These are phyloP conservation scores for Phaeotremella skinneri DNA, from an alignment of 768 basidiomycete species.

Conservation along the genomic window DNA sequence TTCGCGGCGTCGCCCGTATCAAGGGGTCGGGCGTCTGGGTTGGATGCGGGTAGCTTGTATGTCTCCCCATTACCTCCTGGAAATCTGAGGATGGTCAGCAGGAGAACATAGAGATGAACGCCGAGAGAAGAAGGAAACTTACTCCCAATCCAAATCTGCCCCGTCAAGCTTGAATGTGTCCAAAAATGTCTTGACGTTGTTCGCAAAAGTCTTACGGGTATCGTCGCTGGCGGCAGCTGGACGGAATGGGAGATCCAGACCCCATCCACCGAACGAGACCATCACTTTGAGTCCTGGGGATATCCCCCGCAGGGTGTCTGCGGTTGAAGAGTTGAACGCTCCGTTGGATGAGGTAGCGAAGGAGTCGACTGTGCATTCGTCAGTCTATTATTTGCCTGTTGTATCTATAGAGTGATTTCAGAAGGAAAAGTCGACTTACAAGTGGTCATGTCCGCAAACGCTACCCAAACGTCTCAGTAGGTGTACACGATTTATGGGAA, in stretches of 20 bases:
- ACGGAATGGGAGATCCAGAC: constrained; percentile 12
- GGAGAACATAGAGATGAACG: too few relatives aligned
- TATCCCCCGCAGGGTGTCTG: background rate
- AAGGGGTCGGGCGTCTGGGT: constrained; percentile 4
- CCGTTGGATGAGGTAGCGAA: constrained; percentile 15
- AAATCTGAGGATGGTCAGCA: constrained; percentile 5
- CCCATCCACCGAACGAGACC: constrained; percentile 35
- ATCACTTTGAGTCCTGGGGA: constrained; percentile 24
- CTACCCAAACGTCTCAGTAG: background rate
- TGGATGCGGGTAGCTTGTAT: constrained; percentile 3
- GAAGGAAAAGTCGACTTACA: background rate
- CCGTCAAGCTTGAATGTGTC: constrained; percentile 19
- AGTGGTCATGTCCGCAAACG: constrained; percentile 11
- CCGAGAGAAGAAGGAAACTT: constrained; percentile 1
- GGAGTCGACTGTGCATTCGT: background rate
- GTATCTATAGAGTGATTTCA: too few relatives aligned
- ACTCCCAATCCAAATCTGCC: constrained; percentile 23
- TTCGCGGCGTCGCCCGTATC: constrained; percentile 13
- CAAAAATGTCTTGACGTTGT: constrained; percentile 12
- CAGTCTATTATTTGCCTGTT: background rate
- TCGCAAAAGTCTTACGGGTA: constrained; percentile 9
- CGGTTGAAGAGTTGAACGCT: constrained; percentile 8
- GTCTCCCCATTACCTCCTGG: constrained; percentile 15
- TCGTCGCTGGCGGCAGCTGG: constrained; percentile 4
- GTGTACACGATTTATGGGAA: background rate